Conservation (phyloP, 2,329 filamentous ascomycete species). For the Fusarium transvaalense region DNA sequence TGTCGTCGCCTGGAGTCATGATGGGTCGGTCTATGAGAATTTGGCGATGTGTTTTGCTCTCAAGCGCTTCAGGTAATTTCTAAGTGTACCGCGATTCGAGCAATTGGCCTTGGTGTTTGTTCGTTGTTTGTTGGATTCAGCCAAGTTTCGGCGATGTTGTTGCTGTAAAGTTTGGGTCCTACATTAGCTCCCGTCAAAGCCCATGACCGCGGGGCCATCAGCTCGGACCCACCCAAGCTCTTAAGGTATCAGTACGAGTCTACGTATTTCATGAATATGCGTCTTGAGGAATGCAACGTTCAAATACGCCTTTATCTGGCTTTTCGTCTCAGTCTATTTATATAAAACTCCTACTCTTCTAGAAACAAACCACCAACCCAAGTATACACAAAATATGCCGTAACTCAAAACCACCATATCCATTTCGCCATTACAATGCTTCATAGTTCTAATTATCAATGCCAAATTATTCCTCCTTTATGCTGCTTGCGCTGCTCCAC, state of each 20-base stretch:
- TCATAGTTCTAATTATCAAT: conserved; percentile 1
- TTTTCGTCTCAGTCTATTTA: neutral
- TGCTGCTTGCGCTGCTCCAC: conserved; percentile 33
- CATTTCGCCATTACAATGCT: conserved; percentile 37
- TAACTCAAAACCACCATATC: conserved; percentile 7
- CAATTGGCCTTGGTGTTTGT: neutral
- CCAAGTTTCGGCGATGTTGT: conserved; percentile 12
- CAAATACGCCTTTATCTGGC: neutral
- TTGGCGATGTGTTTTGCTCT: neutral
- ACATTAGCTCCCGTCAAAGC: conserved; percentile 19
- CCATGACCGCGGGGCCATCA: conserved; percentile 18
- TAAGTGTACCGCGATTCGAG: neutral
- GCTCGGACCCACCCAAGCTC: conserved; percentile 5
- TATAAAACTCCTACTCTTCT: neutral
- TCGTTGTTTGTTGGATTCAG: neutral
- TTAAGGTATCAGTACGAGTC: neutral
- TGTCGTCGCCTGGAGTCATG: conserved; percentile 52
- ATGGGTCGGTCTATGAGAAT: neutral
- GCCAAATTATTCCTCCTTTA: conserved; percentile 23
- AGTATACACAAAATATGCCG: conserved; percentile 5
- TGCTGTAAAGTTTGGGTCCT: conserved; percentile 6
- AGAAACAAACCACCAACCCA: neutral
- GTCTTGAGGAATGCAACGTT: no score
- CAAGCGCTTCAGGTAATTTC: neutral
- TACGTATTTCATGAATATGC: no score